Evolutionary conservation across 78 protist species (phyloP), one percentile per base, ranked within the genome.

Genomic region (Dictyostelium intermedium): DNA sequence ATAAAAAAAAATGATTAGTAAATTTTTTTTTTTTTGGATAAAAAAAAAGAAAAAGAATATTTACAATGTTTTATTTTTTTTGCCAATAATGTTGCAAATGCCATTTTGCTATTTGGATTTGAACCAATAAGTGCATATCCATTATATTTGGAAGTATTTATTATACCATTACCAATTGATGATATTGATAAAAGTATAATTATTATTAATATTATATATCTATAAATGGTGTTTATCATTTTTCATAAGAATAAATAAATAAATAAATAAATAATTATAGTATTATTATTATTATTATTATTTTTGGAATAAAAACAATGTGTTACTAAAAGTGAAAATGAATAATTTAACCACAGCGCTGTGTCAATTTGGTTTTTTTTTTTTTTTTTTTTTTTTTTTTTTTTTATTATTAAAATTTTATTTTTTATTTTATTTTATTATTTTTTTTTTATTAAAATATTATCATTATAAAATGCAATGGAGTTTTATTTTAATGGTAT

Each of bases 81-180:
- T 43, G 61, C 23, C 45, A 89, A 50, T 30, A 80, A 30, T 9
- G 94, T 89, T 14, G 83, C 94, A 80, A 81, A 89, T 45, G 94
- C 73, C 80, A 89, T 89, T 60, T 25, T 78, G 0, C 82, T 79
- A 35, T 89, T 89, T 8, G 76, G 53, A 25, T 89, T 89, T 14
- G 94, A 37, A 23, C 94, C 94, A 23, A 89, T 80, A 32, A 89
- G 27, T 41, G 87, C 94, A 70, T 61, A 89, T 45, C 94, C 94
- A 80, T 89, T 80, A 32, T 69, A 89, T 41, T 79, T 16, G 1
- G 94, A 80, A n/a, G 87, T 43, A 35, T 63, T 43, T 18, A 87
- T 32, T 39, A 34, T 25, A 87, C 66, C 66, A 56, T 56, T 56
- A 56, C 66, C 66, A 56, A 56, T 56, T 56, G 66, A 56, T 5